A percentile compares a stretch with the other conserved stretches of the same genome.
Conservation (phyloP, 495 filamentous ascomycete species). For the Penicillium longicatenatum region DNA sequence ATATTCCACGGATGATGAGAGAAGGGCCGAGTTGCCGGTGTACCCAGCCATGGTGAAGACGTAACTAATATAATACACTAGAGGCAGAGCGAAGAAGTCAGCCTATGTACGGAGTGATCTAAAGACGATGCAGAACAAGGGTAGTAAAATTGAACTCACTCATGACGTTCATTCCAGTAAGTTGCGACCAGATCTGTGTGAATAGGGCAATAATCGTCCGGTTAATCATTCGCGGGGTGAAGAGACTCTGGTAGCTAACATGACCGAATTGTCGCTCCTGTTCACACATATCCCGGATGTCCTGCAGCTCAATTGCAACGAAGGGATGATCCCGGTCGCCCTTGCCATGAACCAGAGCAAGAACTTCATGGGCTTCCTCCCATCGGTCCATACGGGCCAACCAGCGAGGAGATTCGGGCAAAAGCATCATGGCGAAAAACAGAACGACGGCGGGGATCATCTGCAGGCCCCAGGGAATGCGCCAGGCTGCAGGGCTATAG, state of each 20-base stretch:
- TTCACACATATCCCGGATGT: conserved; percentile 63
- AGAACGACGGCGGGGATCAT: conserved; percentile 70
- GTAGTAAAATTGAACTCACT: conserved; percentile 21
- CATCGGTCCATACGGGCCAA: conserved; percentile 71
- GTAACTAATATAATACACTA: conserved; percentile 50
- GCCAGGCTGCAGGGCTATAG: conserved; percentile 59
- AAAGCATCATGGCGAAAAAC: conserved; percentile 60
- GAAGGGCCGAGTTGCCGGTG: conserved; percentile 42
- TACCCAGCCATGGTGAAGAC: conserved; percentile 67
- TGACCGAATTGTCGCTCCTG: conserved; percentile 58
- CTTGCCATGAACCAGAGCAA: conserved; percentile 67
- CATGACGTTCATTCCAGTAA: conserved; percentile 80
- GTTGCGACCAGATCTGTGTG: conserved; percentile 73
- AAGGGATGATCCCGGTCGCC: conserved; percentile 62
- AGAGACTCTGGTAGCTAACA: conserved; percentile 63
- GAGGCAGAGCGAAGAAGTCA: not conserved
- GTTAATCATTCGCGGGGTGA: conserved; percentile 65
- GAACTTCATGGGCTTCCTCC: conserved; percentile 66
- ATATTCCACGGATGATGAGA: conserved; percentile 68
- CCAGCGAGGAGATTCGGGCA: conserved; percentile 81
- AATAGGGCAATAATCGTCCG: conserved; percentile 67
- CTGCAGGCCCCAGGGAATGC: conserved; percentile 77
- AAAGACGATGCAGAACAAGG: not conserved
- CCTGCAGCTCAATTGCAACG: conserved; percentile 59
- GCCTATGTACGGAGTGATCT: not conserved